Evolutionary conservation across 345 rosid genomes (phyloP).

Genomic region (Moricandia arvensis): DNA sequence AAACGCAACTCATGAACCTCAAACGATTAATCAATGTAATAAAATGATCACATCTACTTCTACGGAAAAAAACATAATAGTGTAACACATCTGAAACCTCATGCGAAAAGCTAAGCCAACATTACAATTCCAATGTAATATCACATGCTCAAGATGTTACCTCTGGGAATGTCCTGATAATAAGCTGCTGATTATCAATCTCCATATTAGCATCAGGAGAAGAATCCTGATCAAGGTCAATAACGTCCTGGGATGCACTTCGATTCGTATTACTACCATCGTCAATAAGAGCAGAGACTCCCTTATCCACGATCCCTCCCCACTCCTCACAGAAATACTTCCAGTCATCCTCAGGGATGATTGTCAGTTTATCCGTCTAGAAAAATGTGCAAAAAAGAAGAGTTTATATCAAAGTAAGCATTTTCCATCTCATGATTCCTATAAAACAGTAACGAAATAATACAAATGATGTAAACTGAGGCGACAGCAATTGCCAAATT

Average conservation of each 20-base stretch:
- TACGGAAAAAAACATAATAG: neutral
- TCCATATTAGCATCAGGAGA: slow-evolving; percentile 59
- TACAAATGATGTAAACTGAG: slow-evolving; percentile 19
- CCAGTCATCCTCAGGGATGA: slow-evolving; percentile 88
- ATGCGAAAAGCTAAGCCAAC: slow-evolving; percentile 2
- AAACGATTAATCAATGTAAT: slow-evolving; percentile 1
- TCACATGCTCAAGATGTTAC: slow-evolving; percentile 31
- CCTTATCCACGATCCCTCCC: slow-evolving; percentile 70
- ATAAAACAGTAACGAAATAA: slow-evolving; percentile 15
- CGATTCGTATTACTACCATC: slow-evolving; percentile 32
- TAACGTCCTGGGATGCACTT: slow-evolving; percentile 40
- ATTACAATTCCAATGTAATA: slow-evolving; percentile 1
- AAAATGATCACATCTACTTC: slow-evolving; percentile 14
- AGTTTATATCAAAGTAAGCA: slow-evolving; percentile 12
- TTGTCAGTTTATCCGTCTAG: slow-evolving; percentile 83
- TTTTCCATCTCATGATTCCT: slow-evolving; percentile 17
- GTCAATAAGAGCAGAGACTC: slow-evolving; percentile 73
- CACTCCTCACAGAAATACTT: slow-evolving; percentile 91
- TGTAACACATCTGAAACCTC: neutral
- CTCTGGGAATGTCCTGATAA: slow-evolving; percentile 72
- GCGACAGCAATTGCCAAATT: slow-evolving; percentile 7
- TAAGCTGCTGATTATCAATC: slow-evolving; percentile 46
- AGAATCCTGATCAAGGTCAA: slow-evolving; percentile 46
- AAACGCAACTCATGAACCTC: neutral
- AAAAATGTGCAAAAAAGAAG: slow-evolving; percentile 34